phyloP scores from a whole-genome alignment of 805 yeast species.

The Candida endomychidarum region DNA sequence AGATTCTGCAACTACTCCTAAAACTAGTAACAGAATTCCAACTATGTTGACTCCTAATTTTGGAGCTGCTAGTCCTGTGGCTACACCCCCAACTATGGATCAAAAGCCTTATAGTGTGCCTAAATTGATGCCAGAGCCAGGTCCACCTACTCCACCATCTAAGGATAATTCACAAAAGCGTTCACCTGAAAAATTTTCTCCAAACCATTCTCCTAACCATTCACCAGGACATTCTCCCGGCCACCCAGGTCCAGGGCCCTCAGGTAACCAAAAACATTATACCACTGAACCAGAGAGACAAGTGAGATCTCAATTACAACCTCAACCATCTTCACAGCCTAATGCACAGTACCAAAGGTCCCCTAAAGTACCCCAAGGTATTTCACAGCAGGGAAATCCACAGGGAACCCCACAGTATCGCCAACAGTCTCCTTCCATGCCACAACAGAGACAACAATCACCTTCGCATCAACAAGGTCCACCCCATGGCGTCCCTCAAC shows the following conservation, averaged over 20 bases:
- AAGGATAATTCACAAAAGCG: conserved; percentile 2
- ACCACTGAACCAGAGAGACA: conserved; percentile 4
- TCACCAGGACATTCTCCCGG: neutral
- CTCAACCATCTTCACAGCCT: neutral
- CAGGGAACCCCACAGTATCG: neutral
- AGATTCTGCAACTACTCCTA: conserved; percentile 2
- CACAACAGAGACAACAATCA: neutral
- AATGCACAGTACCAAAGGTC: neutral
- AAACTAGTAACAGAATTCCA: conserved; percentile 8
- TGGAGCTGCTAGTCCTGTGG: conserved; percentile 2
- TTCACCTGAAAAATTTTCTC: neutral
- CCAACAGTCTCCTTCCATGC: neutral
- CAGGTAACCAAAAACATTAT: neutral
- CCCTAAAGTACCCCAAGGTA: too few relatives aligned
- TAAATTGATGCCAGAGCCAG: neutral
- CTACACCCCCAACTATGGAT: neutral
- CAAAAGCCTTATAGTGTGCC: conserved; percentile 5
- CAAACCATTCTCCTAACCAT: neutral
- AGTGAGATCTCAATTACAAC: conserved; percentile 2
- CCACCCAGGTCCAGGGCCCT: neutral
- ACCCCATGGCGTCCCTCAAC: too few relatives aligned
- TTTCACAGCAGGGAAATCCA: conserved; percentile 2
- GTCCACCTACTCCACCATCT: conserved; percentile 6
- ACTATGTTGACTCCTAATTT: conserved; percentile 8
- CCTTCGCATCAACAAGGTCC: neutral